Evolutionary conservation across 768 basidiomycete genomes (phyloP).

Genomic region (Mycena metata): DNA sequence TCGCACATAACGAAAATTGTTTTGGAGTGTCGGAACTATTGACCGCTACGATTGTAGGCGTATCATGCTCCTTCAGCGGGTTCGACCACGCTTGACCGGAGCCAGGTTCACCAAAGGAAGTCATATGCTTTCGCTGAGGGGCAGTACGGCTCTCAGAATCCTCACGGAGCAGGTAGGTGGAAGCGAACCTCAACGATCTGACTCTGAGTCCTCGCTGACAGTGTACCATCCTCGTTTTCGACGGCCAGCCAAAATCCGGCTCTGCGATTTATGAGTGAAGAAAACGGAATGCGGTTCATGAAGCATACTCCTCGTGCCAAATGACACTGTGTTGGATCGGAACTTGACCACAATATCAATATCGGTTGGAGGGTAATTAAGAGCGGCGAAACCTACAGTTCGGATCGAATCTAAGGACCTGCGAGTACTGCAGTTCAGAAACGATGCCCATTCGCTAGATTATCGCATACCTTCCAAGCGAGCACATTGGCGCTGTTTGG

Average conservation of each 20-base stretch:
- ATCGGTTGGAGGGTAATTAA: background rate
- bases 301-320: conserved; percentile 8
- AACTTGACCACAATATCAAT: background rate
- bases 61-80: background rate
- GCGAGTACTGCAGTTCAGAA: background rate
- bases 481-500: background rate
- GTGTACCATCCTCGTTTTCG: conserved; percentile 10
- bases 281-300: background rate
- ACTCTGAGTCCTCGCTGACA: conserved; percentile 1
- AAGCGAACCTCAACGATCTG: background rate
- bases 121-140: conserved; percentile 8
- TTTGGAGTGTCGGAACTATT: conserved; percentile 3
- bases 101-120: background rate
- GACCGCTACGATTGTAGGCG: background rate
- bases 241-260: background rate
- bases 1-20: background rate
- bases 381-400: background rate
- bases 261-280: background rate
- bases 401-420: conserved; percentile 9
- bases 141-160: background rate
- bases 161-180: background rate
- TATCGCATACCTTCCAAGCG: conserved; percentile 4
- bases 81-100: conserved; percentile 2
- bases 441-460: too few relatives aligned
- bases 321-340: background rate